phyloP scores from a whole-genome alignment of 1,284 basidiomycete species.

The Athelia sp. region DNA sequence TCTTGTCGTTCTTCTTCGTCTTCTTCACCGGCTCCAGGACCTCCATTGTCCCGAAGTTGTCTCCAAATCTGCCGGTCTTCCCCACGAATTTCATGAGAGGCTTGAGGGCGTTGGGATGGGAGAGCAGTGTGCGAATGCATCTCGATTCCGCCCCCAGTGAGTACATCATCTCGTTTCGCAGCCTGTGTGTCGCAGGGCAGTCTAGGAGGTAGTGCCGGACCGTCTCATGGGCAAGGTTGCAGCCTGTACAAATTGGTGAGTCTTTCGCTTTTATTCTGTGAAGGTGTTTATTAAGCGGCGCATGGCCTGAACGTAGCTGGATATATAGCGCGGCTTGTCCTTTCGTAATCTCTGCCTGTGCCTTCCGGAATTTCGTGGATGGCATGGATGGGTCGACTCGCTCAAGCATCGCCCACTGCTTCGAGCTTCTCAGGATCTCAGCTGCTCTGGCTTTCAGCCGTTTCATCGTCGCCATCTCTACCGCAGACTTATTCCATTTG shows the following conservation, averaged over 20 bases:
- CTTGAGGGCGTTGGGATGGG: background rate
- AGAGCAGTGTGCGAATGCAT: background rate
- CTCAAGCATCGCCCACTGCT: background rate
- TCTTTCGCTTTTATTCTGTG: constrained; percentile 11
- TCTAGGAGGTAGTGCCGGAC: constrained; percentile 21
- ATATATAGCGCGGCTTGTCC: constrained; percentile 15
- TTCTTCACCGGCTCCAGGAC: too few relatives aligned
- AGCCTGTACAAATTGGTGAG: constrained; percentile 18
- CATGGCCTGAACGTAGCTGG: constrained; percentile 24
- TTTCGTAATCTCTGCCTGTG: constrained; percentile 1
- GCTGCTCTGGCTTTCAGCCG: background rate
- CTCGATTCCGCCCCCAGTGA: too few relatives aligned
- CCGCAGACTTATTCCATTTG: constrained; percentile 1
- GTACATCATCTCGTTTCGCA: too few relatives aligned
- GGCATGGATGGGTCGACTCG: background rate
- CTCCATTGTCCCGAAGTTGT: background rate
- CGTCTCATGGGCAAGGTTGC: constrained; percentile 13
- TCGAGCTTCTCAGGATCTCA: constrained; percentile 2
- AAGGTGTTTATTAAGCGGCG: constrained; percentile 20
- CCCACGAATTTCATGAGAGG: background rate
- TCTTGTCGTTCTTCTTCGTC: too few relatives aligned
- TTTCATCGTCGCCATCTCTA: background rate
- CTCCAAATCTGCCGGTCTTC: background rate
- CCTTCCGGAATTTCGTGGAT: constrained; percentile 4
- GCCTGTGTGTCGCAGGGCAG: constrained; percentile 11